Evolutionary conservation across 768 basidiomycete species (phyloP).

Genomic region (Tylopilus plumbeoviolaceoides): DNA sequence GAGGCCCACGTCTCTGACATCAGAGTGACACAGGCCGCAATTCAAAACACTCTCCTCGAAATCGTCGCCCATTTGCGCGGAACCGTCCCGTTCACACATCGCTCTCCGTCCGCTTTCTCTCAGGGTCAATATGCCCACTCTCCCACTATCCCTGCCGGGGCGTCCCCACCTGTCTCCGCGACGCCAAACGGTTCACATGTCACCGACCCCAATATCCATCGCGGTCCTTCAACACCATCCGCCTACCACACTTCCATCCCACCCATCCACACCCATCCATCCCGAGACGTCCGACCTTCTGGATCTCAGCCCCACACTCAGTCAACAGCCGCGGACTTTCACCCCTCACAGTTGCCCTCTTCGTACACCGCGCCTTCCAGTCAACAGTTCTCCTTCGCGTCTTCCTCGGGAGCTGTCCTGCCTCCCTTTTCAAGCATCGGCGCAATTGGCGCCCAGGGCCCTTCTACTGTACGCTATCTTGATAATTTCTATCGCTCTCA

Average conservation of each 20-base stretch:
- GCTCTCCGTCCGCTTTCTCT: constrained; percentile 61
- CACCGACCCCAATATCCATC: constrained; percentile 21
- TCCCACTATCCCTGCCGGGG: constrained; percentile 60
- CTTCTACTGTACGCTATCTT: constrained; percentile 54
- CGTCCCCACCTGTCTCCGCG: constrained; percentile 42
- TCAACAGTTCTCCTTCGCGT: constrained; percentile 31
- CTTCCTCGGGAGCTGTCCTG: constrained; percentile 49
- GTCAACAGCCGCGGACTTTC: constrained; percentile 38
- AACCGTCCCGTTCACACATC: constrained; percentile 40
- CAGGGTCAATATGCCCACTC: constrained; percentile 55
- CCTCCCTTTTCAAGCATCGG: constrained; percentile 73
- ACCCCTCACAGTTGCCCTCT: constrained; percentile 31
- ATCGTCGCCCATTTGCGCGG: constrained; percentile 75
- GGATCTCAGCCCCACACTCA: constrained; percentile 33
- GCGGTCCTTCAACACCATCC: constrained; percentile 29
- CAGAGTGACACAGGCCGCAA: constrained; percentile 64
- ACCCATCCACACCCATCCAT: constrained; percentile 28
- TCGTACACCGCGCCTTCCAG: constrained; percentile 39
- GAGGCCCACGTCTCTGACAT: constrained; percentile 86
- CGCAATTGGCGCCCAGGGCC: constrained; percentile 47
- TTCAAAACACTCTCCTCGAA: constrained; percentile 77
- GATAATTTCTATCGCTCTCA: constrained; percentile 37
- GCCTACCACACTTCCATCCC: constrained; percentile 27
- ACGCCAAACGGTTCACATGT: constrained; percentile 35
- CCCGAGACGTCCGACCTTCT: constrained; percentile 33